Evolutionary conservation across 2,329 filamentous ascomycete species (phyloP).

Genomic region (Metarhizium sp.): DNA sequence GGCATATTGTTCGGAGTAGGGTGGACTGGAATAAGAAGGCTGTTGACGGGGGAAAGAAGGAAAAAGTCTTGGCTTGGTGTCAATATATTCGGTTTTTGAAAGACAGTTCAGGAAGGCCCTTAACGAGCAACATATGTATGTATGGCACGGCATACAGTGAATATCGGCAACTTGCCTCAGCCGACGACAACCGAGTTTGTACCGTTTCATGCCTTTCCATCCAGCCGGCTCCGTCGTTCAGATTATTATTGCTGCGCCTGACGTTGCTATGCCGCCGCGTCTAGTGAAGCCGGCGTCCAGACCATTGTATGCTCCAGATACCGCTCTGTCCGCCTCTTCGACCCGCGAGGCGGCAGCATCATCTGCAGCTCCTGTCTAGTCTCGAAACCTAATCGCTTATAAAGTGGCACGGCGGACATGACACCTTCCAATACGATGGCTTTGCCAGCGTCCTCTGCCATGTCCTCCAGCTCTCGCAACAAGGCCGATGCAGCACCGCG

Average conservation of each 20-base stretch:
- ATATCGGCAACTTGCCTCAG: background rate
- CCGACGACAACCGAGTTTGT: background rate
- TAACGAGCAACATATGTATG: background rate
- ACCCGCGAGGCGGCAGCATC: constrained; percentile 21
- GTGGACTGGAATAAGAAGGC: too few species aligned
- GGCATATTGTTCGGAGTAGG: background rate
- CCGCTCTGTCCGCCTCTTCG: constrained; percentile 18
- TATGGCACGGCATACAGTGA: background rate
- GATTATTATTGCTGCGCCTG: background rate
- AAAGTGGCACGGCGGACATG: constrained; percentile 27
- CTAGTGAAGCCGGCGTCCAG: constrained; percentile 12
- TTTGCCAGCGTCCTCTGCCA: constrained; percentile 21
- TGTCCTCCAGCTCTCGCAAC: constrained; percentile 21
- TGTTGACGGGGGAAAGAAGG: too few species aligned
- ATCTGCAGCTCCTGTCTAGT: constrained; percentile 22
- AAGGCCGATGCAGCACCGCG: constrained; percentile 26
- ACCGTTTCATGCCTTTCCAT: background rate
- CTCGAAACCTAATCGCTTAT: constrained; percentile 27
- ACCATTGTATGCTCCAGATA: constrained; percentile 26
- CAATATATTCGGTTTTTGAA: background rate
- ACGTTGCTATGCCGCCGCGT: background rate
- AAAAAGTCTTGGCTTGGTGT: background rate
- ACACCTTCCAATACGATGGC: constrained; percentile 30
- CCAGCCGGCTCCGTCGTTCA: background rate
- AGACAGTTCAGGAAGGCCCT: background rate